Base-by-base conservation (phyloP, 495 filamentous ascomycete species). In the Aspergillus bridgeri region DNA sequence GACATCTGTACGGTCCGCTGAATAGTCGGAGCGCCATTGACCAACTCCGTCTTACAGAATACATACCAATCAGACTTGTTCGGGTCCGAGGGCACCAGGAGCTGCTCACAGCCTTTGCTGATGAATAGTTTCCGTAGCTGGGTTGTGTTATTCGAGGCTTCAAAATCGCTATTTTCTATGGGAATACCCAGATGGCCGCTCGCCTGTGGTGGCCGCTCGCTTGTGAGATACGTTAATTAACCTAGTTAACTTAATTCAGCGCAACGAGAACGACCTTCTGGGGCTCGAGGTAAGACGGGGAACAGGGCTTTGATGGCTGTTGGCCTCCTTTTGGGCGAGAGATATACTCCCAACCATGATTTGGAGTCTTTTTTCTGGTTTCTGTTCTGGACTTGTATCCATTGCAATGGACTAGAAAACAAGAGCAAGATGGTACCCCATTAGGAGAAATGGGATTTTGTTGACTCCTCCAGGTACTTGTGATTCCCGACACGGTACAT, bases 291-390 rank as follows among this genome's bases (percentile, higher is more conserved):
- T 9, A 71, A 65, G 60, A 70, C 65, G 17, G 66, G 66, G 6
- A 74, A 62, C 4, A 73, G 64, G 55, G 61, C 62, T 2, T 75
- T 75, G 23, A 70, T 72, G 53, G 61, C 61, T 15, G 69, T 71
- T 42, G 64, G 61, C 11, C 43, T 47, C 2, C 57, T 70, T 18
- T 48, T 61, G 17, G 55, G 60, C 15, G 62, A 71, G 45, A 21
- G 42, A 48, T 58, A 66, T 51, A 62, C 54, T 22, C 62, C 61
- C 48, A 68, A 63, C 38, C 62, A 71, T 49, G 60, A 71, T 38
- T 69, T 83, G 11, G 76, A 83, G 65, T 82, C 73, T 20, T 79
- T 82, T 61, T 82, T 82, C 62, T 82, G 72, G 73, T 75, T 83
- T 22, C 54, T 82, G 0, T 80, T 79, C 52, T 78, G 70, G 73